phyloP scores from a whole-genome alignment of 2,329 filamentous ascomycete genomes.

The Trichoderma brevicompactum region DNA sequence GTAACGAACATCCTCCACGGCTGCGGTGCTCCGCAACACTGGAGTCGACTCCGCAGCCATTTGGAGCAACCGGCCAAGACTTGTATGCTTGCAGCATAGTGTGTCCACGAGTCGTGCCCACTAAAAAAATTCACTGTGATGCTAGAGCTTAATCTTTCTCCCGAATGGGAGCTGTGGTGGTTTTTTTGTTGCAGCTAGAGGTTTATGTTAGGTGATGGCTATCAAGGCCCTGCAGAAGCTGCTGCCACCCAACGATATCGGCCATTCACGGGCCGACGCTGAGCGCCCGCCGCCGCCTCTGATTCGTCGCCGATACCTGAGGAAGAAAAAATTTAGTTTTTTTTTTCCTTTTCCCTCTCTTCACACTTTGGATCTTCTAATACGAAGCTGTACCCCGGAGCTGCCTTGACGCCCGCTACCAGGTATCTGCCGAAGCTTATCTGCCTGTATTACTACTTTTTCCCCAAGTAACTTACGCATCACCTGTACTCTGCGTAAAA shows the following conservation, averaged over 20 bases:
- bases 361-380: too few relatives aligned
- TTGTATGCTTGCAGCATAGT: slow-evolving; percentile 23
- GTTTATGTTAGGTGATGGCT: slow-evolving; percentile 16
- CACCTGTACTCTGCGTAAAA: neutral
- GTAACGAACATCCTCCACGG: neutral
- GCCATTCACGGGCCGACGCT: slow-evolving; percentile 32
- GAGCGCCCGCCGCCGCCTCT: slow-evolving; percentile 28
- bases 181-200: neutral
- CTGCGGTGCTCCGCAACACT: slow-evolving; percentile 9
- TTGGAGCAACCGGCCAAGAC: slow-evolving; percentile 10
- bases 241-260: slow-evolving; percentile 31
- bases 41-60: slow-evolving; percentile 21
- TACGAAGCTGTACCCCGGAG: too few relatives aligned
- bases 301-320: slow-evolving; percentile 25
- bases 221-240: neutral
- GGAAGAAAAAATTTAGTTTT: neutral
- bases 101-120: slow-evolving; percentile 16
- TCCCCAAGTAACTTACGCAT: too few relatives aligned
- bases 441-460: too few relatives aligned
- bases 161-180: neutral
- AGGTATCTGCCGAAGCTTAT: too few relatives aligned
- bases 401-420: too few relatives aligned
- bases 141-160: slow-evolving; percentile 27
- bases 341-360: neutral
- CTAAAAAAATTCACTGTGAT: neutral